Conservation (phyloP, 2,329 filamentous ascomycete genomes). For the Pyricularia sp. region DNA sequence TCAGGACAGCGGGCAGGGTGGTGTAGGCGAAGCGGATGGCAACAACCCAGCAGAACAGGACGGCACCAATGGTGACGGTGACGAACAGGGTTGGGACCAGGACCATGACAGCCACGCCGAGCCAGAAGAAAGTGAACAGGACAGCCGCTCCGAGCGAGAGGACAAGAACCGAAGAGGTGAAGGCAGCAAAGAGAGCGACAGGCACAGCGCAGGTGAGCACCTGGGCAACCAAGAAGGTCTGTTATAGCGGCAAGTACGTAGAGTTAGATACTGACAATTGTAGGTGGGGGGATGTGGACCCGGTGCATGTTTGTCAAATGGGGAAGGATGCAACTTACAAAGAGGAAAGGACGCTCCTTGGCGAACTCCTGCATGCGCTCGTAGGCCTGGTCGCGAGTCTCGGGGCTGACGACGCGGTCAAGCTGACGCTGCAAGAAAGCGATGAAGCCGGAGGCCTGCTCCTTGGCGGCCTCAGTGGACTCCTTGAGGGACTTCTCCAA, state of each 20-base stretch:
- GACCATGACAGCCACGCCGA: constrained; percentile 5
- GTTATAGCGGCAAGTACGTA: not conserved
- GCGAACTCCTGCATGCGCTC: constrained; percentile 46
- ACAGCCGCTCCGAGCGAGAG: constrained; percentile 54
- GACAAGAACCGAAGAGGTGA: constrained; percentile 51
- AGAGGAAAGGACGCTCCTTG: constrained; percentile 55
- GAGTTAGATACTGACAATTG: not conserved
- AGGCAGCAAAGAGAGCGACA: constrained; percentile 57
- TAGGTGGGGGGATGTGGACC: no score
- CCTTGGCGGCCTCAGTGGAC: constrained; percentile 16
- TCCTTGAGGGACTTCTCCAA: not conserved
- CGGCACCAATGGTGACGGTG: constrained; percentile 3
- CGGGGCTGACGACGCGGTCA: constrained; percentile 47
- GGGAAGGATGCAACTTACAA: constrained; percentile 37
- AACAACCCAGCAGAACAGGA: constrained; percentile 5
- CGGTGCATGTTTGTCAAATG: no score
- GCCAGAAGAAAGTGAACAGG: constrained; percentile 58
- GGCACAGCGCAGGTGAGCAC: constrained; percentile 57
- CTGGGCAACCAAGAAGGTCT: constrained; percentile 59
- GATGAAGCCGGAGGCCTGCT: constrained; percentile 25
- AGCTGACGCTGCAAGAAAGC: constrained; percentile 33
- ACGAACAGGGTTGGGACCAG: constrained; percentile 4
- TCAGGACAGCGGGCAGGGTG: constrained; percentile 1
- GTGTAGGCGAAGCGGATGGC: not conserved
- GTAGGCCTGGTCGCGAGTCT: constrained; percentile 48